These are phyloP conservation scores for Puccinia hordei DNA, from an alignment of 1,284 basidiomycete species.

Conservation along the genomic window DNA sequence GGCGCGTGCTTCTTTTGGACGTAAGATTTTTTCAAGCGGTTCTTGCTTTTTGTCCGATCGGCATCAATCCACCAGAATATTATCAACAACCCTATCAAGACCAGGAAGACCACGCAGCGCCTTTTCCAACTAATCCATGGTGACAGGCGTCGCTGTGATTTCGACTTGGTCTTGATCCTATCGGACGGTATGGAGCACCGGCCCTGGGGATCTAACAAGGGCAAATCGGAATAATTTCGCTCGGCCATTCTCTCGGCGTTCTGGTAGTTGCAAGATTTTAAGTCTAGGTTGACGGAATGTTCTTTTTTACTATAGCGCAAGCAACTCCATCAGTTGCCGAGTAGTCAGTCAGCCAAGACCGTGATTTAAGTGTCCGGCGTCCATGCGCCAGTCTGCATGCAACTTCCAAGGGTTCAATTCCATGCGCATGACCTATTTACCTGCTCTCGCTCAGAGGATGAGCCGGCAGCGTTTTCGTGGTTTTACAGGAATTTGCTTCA, in stretches of 20 bases:
- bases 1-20: not conserved
- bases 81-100: not conserved
- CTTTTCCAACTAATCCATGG: not conserved
- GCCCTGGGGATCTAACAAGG: not conserved
- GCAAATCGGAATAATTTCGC: not conserved
- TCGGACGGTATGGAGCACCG: not conserved
- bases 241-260: conserved; percentile 6
- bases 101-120: not conserved
- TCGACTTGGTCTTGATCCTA: conserved; percentile 10
- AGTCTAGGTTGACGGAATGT: no score
- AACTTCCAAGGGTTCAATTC: no score
- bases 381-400: no score
- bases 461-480: no score
- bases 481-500: no score
- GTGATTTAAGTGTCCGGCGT: no score
- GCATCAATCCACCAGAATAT: not conserved
- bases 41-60: not conserved
- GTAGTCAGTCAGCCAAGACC: no score
- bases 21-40: not conserved
- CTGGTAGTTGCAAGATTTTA: not conserved
- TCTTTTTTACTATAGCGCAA: no score
- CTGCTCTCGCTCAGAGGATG: no score
- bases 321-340: no score
- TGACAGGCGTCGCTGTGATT: not conserved
- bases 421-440: no score